Percentiles rank a stretch among this genome's conserved stretches.
These are phyloP conservation scores for Alternaria atra DNA, from an alignment of 2,329 filamentous ascomycete species.

Conservation along the genomic window DNA sequence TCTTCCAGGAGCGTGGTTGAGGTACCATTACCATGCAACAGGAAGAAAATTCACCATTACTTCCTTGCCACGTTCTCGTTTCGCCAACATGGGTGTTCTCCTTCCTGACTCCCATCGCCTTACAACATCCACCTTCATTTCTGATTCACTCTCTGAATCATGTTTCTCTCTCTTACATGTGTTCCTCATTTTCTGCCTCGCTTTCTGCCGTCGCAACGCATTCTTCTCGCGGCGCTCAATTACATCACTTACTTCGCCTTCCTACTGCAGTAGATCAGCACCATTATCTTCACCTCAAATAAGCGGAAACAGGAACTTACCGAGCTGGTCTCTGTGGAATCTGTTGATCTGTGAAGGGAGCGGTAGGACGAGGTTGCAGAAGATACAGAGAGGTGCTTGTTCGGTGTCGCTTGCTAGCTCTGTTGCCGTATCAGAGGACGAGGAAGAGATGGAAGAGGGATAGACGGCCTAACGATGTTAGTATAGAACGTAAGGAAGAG, in stretches of 20 bases:
- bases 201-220: neutral
- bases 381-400: neutral
- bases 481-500: neutral
- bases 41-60: neutral
- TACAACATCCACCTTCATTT: neutral
- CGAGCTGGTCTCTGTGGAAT: neutral
- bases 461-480: neutral
- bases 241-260: constrained; percentile 8
- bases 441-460: neutral
- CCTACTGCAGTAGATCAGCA: constrained; percentile 1
- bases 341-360: neutral
- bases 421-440: neutral
- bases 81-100: neutral
- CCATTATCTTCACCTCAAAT: neutral
- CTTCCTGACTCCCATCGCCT: neutral
- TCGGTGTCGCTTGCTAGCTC: neutral
- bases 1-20: neutral
- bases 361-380: neutral
- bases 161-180: neutral
- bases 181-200: neutral
- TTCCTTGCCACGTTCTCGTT: neutral
- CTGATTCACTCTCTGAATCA: neutral
- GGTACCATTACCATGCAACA: neutral
- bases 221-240: constrained; percentile 10
- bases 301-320: neutral